Base-by-base conservation (phyloP, 441 rosid species). In the Eruca vesicaria region DNA sequence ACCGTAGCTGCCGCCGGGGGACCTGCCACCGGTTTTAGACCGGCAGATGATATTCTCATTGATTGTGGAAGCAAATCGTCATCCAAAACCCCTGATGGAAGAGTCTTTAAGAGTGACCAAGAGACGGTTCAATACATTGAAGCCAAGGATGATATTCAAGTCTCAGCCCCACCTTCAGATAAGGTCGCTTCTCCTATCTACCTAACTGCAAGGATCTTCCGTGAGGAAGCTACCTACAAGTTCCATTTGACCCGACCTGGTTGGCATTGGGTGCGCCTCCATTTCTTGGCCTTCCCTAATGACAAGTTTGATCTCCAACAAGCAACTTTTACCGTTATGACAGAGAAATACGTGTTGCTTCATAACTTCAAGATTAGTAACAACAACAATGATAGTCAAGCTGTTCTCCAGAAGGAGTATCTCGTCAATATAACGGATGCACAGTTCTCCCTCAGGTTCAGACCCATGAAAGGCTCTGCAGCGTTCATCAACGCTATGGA, bases 401-500 rank as follows among this genome's bases (percentile, higher is more conserved):
- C 75, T 20, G 71, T 82, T 21, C 29, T 81, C 58, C 68, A 86
- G 41, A 91, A 86, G 75, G 97, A 93, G 82, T 90, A 86, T 59
- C 83, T 95, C 18, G 21, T 90, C 29, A 90, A 85, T 55, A 63
- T 76, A 53, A 84, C 84, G 0, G 90, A 88, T 3, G 84, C 85
- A 3, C 73, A 76, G 7, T 79, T 93, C n/a, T 72, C 84, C 10
- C 63, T 90, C 70, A 84, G 77, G 48, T 90, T 93, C 66, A 20
- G 60, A 3, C 99, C 95, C 0, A 68, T 80, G 87, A 84, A 82
- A 84, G 65, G 80, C 62, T 95, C 99, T 0, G 84, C 83, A 9
- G 97, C 99, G 33, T 91, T 93, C 53, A 77, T 95, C 73, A 89
- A 93, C 32, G 96, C 94, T 23, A 79, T 93, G 20, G 99, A 95